Evolutionary conservation across 257 asterid species (phyloP).

Genomic region (Solanum ossicruentum): DNA sequence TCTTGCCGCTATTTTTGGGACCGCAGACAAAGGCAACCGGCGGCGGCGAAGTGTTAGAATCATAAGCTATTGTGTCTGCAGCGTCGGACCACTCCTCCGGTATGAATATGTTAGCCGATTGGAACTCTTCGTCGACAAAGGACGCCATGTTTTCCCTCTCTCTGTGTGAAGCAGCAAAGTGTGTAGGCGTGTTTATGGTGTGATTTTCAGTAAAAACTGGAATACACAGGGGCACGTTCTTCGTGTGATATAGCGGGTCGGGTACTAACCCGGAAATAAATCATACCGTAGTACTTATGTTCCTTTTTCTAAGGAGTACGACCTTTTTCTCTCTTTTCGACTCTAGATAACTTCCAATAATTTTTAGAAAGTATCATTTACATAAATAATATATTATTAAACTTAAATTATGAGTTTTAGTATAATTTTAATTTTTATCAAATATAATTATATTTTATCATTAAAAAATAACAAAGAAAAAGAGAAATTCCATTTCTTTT

Average conservation of each 20-base stretch:
- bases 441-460: no score
- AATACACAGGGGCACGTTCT: not conserved
- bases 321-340: not conserved
- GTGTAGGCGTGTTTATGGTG: not conserved
- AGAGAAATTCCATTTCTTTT: no score
- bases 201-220: not conserved
- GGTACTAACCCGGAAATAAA: not conserved
- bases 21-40: slow-evolving; percentile 68
- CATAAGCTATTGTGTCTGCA: slow-evolving; percentile 35
- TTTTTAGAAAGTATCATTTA: not conserved
- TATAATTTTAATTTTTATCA: no score
- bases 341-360: not conserved
- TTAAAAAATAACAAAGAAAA: no score
- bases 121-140: slow-evolving; percentile 19
- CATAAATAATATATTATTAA: no score
- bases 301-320: not conserved
- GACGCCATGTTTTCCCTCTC: not conserved
- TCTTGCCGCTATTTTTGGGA: slow-evolving; percentile 84
- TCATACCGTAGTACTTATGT: not conserved
- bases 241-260: not conserved
- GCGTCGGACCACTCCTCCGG: slow-evolving; percentile 69
- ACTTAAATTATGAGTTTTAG: no score
- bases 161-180: not conserved
- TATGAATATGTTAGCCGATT: slow-evolving; percentile 30
- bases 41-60: slow-evolving; percentile 19